Conservation (phyloP, 805 yeast genomes). For the Ogataea ganodermae region DNA sequence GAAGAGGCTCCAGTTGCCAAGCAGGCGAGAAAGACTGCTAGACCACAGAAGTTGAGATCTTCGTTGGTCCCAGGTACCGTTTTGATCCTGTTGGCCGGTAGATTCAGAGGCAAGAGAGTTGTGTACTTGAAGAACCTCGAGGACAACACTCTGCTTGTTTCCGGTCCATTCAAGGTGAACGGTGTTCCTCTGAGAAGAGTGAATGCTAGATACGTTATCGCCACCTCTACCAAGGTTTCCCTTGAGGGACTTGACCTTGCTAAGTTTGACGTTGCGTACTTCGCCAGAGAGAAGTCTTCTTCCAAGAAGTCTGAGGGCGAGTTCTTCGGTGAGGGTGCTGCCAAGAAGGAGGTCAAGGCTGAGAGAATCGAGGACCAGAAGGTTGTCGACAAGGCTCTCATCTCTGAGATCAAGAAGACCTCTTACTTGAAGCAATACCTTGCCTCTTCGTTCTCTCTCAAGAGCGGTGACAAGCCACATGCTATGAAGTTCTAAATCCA, state of each 20-base stretch:
- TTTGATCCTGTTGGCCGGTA: slow-evolving; percentile 95
- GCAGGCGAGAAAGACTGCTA: slow-evolving; percentile 86
- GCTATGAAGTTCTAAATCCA: slow-evolving; percentile 85
- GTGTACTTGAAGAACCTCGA: slow-evolving; percentile 95
- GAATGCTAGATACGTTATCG: slow-evolving; percentile 97
- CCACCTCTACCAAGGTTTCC: slow-evolving; percentile 90
- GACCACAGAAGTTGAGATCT: slow-evolving; percentile 94
- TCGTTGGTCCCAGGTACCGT: slow-evolving; percentile 44
- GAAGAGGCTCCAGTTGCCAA: slow-evolving; percentile 87
- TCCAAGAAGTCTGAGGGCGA: slow-evolving; percentile 88
- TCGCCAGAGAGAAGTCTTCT: slow-evolving; percentile 90
- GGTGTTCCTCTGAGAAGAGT: slow-evolving; percentile 99
- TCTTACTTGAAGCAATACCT: slow-evolving; percentile 97
- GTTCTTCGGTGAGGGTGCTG: slow-evolving; percentile 81
- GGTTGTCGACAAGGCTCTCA: slow-evolving; percentile 87
- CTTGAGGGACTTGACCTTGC: slow-evolving; percentile 79
- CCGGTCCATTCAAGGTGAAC: slow-evolving; percentile 99
- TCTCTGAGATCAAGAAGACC: slow-evolving; percentile 94
- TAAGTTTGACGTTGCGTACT: slow-evolving; percentile 92
- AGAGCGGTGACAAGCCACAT: slow-evolving; percentile 98
- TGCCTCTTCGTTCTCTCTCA: slow-evolving; percentile 92
- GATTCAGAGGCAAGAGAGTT: slow-evolving; percentile 99
- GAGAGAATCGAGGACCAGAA: slow-evolving; percentile 98
- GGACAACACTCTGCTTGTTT: slow-evolving; percentile 95
- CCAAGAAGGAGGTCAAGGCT: slow-evolving; percentile 86